Percentiles rank a stretch among this genome's conserved stretches.
Conservation (phyloP, 345 rosid species). For the Acer saccharum region DNA sequence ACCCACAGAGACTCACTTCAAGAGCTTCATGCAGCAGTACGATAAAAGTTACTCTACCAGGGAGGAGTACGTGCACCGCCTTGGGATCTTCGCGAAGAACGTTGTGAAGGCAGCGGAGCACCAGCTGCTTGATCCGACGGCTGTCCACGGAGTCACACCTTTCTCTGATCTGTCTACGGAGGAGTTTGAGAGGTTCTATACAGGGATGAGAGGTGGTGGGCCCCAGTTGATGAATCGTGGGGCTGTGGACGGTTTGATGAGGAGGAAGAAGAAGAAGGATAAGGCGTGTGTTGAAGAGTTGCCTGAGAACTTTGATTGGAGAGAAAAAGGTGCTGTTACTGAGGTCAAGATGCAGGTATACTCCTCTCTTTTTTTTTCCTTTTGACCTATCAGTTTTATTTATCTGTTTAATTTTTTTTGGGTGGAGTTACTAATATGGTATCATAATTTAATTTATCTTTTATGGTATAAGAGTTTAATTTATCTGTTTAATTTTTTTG, state of each 20-base stretch:
- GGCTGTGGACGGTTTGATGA: neutral
- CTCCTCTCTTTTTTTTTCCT: neutral
- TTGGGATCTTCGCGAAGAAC: conserved; percentile 70
- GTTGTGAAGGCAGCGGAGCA: conserved; percentile 73
- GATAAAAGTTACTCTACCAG: conserved; percentile 55
- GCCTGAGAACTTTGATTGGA: conserved; percentile 83
- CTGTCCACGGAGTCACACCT: conserved; percentile 73
- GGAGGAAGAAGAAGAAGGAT: conserved; percentile 14
- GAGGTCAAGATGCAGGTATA: conserved; percentile 81
- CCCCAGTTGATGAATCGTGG: neutral
- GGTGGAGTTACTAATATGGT: no score
- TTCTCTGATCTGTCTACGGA: conserved; percentile 80
- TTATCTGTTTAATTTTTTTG: no score
- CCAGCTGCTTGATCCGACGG: conserved; percentile 74
- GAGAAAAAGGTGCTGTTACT: conserved; percentile 87
- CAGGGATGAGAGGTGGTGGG: conserved; percentile 48
- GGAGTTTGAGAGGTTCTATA: conserved; percentile 69
- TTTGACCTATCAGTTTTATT: no score
- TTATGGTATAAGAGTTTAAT: no score
- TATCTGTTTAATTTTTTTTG: no score
- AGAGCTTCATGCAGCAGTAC: conserved; percentile 53
- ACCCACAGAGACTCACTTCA: conserved; percentile 55
- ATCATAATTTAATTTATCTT: no score
- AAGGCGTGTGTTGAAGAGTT: conserved; percentile 36
- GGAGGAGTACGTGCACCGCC: conserved; percentile 75